Base-by-base conservation (phyloP, 805 yeast species). In the Candida suzukii region DNA sequence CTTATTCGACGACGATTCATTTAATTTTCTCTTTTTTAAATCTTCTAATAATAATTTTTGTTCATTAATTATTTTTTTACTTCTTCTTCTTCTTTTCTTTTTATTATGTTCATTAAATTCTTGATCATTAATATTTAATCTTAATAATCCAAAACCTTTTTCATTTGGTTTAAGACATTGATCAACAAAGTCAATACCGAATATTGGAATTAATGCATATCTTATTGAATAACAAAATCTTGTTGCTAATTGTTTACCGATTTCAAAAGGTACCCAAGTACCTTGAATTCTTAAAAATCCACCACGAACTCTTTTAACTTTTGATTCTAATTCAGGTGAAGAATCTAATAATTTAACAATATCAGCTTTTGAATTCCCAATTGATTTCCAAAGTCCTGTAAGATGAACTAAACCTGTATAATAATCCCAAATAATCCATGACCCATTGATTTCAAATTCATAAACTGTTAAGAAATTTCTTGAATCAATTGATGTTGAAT, bases 221-320 rank as follows among this genome's bases (percentile, higher is more conserved):
- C 96, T 68, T 35, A 88, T 83, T 42, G 80, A 77, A 60, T 74
- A 88, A 63, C 95, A 85, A 52, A 88, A 84, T 39, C 83, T 73
- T 27, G 76, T 60, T 3, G 95, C 91, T 40, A 88, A 65, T 26
- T 74, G 63, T 45, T 70, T 71, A 20, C 95, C 88, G 39, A 84
- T 67, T 10, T 72, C 74, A 53, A 63, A 82, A 2, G 95, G 91
- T 31, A 88, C 63, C 96, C 96, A 90, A 9, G 96, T 87, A 4
- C 97, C 97, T 64, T 88, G 97, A 49, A 90, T 87, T 66, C 88
- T 88, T 48, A 88, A 71, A 53, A 78, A 87, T 2, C 96, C 97
- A 37, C 97, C 97, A 41, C 96, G 68, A 14, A 88, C 87, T 39
- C 96, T 73, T 51, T 77, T 77, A 41, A 83, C 71, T 33, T 70